A percentile compares a stretch with the other conserved stretches of the same genome.
These are phyloP conservation scores for Penicillium mononematosum DNA, from an alignment of 495 filamentous ascomycete species.

Conservation along the genomic window DNA sequence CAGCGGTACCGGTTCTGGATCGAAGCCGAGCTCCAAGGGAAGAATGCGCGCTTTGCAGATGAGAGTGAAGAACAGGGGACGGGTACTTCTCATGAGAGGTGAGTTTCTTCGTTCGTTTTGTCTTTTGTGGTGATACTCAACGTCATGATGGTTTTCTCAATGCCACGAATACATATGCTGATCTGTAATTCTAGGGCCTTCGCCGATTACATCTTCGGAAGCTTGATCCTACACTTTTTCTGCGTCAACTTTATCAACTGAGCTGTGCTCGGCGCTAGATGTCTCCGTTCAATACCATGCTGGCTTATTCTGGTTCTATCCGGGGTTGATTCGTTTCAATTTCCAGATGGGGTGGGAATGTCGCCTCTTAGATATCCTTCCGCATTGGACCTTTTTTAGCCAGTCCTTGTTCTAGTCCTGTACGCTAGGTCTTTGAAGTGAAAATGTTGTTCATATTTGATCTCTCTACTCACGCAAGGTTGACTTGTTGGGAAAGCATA, in stretches of 20 bases:
- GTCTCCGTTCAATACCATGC: background rate
- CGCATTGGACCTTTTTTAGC: background rate
- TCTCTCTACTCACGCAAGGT: background rate
- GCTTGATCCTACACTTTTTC: conserved; percentile 95
- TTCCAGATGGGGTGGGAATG: conserved; percentile 8
- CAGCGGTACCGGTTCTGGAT: conserved; percentile 9
- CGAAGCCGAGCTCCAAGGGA: conserved; percentile 34
- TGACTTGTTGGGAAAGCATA: conserved; percentile 2
- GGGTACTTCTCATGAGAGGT: conserved; percentile 51
- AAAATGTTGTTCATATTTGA: conserved; percentile 1
- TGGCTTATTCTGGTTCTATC: conserved; percentile 9
- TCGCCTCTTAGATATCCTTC: conserved; percentile 4
- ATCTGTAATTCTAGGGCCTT: conserved; percentile 65
- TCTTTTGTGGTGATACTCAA: background rate
- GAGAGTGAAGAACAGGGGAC: conserved; percentile 31
- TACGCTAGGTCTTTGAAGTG: background rate
- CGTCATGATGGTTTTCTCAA: background rate
- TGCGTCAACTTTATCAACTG: conserved; percentile 99
- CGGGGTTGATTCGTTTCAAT: conserved; percentile 15
- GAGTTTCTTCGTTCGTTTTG: conserved; percentile 18
- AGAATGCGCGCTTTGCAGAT: conserved; percentile 33
- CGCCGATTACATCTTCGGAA: conserved; percentile 94
- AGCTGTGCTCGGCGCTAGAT: conserved; percentile 15
- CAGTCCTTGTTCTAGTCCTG: background rate
- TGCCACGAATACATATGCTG: background rate